Base-by-base conservation (phyloP, 225 moss, liverwort and hornwort species). In the Anthoceros angustus region DNA sequence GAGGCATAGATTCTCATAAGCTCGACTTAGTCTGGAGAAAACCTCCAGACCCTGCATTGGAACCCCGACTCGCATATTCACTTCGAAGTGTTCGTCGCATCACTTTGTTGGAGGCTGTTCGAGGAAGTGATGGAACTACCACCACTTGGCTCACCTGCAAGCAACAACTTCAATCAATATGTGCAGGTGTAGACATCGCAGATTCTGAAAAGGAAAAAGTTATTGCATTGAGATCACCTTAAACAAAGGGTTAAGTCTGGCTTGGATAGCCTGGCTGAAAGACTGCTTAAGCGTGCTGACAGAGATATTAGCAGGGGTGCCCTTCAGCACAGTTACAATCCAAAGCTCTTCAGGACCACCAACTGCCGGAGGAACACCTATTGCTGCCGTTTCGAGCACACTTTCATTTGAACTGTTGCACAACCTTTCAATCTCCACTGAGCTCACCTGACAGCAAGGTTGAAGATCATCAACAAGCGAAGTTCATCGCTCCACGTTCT, bases 31-130 rank as follows among this genome's bases (percentile, higher is more conserved):
- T 1, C 32, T 32, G 32, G 1, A 4, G 32, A 32, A 1, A 4
- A 4, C 32, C 2, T 32, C 32, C 32, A 32, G 32, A 32, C 32
- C 32, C 32, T 32, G 32, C 32, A 32, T 55, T 23, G 14, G 14
- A 55, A 12, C 55, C 14, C 55, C 18, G n/a, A 20, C 55, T 55
- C 48, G 61, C 81, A 63, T 77, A 80, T 40, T 82, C 77, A 42
- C 69, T 74, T 45, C 85, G 77, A 42, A 85, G 75, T 71, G 64
- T 72, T 14, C 82, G 85, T 65, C 85, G 76, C 85, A 85, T 80
- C 63, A 85, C 79, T 70, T 85, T 85, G 72, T 85, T 85, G 43
- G 85, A 85, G 64, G 85, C 85, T 62, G 85, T 85, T 49, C 82
- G 79, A 69, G 85, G 85, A 38, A 85, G 77, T 23, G 70, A 75